Base-by-base conservation (phyloP, 2,329 filamentous ascomycete species). In the Pezicula radicicola region DNA sequence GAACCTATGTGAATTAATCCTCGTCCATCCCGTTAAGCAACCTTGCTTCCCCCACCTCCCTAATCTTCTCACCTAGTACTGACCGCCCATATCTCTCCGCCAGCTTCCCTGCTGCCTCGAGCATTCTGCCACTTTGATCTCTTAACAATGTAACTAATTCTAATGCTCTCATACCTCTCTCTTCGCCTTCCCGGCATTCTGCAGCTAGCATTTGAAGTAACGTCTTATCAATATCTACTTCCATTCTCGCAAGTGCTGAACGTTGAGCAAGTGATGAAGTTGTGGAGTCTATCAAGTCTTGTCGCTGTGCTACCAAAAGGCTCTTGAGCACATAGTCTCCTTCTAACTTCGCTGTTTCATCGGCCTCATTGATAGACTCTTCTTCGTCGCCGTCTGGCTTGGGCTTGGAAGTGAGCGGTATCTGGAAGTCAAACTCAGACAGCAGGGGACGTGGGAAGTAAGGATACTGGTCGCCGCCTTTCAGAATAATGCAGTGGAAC, bases 401-500 rank as follows among this genome's bases (percentile, higher is more conserved):
- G 0, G 76, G 73, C 5, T 74, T 69, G 2, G 82, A 82, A 3
- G 83, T 81, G 33, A 97, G 75, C 0, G 95, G 94, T 16, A 99
- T 81, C 41, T 87, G 84, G 68, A 99, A 96, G 46, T 91, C 89
- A 66, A 99, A 99, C 68, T 99, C 94, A 40, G 87, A 92, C 35
- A 99, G 85, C 36, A 97, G 75, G 2, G 91, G 92, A 9, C 89
- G 85, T 10, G 91, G 94, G 72, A 93, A 97, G 74, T 94, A 97
- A 0, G 93, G 92, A 65, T 97, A 90, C 65, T 87, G 83, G 66
- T 99, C 94, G 35, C 88, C 89, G 56, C 94, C 94, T 73, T 99
- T 99, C 66, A 99, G 85, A 63, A 99, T 97, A 72, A 99, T 97
- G 74, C 95, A 99, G 77, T 97, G 93, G 71, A 99, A 99, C 65